Base-by-base conservation (phyloP, 768 basidiomycete genomes). In the Suillus spraguei region DNA sequence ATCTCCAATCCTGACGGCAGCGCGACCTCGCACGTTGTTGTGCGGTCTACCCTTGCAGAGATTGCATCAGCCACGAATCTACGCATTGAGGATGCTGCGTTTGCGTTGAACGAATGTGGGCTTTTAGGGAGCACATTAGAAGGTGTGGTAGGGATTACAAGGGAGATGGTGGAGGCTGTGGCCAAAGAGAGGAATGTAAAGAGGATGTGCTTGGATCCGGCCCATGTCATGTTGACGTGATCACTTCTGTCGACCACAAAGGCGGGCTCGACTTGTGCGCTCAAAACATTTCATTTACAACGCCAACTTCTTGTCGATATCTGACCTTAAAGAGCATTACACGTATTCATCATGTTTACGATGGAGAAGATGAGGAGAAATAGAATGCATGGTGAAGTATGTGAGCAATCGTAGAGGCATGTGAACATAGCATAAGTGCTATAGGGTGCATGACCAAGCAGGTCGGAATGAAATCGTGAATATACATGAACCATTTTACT, bases 41-140 rank as follows among this genome's bases (percentile, higher is more conserved):
- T 91, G 33, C 78, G 77, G 24, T 93, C 91, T 73, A 88, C 89
- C 22, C 82, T 98, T n/a, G 80, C 79, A 10, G 88, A 92, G 41
- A 86, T 98, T 62, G 89, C 94, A 2, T 79, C 81, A 20, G 91
- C 89, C 35, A 93, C 93, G 54, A 89, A 92, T 74, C 78, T 99
- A 60, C 85, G 92, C 1, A 74, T 88, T 0, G 94, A 97, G 61
- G 97, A 99, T 72, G 86, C 89, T 0, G 90, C 94, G 0, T 95
- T 94, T 76, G 94, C 95, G 3, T 75, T 99, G 67, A 89, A 91
- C 62, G 94, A 96, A 72, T 89, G 91, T 64, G 94, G 95, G 35
- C 75, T 98, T 60, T 80, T 97, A 20, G 78, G 75, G 60, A 61
- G 69, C 49, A 60, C 75, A 68, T 20, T 71, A 24, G 82, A 82